Percentiles rank a stretch among this genome's conserved stretches.
Conservation (phyloP, 179 eudicot species). For the Beta macrorhiza region DNA sequence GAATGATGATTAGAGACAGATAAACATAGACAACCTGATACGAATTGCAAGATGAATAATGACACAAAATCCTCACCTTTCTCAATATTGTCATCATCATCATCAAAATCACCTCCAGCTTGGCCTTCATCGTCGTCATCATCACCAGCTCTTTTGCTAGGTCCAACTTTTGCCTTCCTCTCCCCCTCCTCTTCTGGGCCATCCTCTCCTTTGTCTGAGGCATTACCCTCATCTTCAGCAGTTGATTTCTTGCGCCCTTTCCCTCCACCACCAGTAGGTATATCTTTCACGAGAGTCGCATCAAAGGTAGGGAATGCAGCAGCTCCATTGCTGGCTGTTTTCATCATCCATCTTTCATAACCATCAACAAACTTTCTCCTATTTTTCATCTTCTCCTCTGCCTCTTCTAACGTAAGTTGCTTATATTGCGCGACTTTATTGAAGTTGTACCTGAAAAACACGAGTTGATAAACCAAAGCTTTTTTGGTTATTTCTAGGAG, state of each 20-base stretch:
- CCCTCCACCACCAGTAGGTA: constrained; percentile 46
- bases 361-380: constrained; percentile 95
- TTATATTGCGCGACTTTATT: constrained; percentile 93
- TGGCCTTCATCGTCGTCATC: constrained; percentile 86
- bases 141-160: constrained; percentile 56
- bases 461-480: neutral
- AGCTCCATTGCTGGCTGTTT: constrained; percentile 84
- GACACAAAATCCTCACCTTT: constrained; percentile 53
- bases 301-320: constrained; percentile 83
- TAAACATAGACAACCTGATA: constrained; percentile 1
- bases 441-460: constrained; percentile 69
- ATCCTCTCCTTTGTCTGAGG: constrained; percentile 80
- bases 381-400: constrained; percentile 95
- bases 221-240: constrained; percentile 66
- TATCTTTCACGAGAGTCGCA: constrained; percentile 52
- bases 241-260: constrained; percentile 67
- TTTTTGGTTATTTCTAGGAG: neutral
- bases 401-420: constrained; percentile 96
- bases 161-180: constrained; percentile 67
- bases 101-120: constrained; percentile 81
- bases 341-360: constrained; percentile 98
- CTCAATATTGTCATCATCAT: constrained; percentile 87
- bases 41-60: neutral
- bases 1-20: neutral
- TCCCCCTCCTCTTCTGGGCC: constrained; percentile 82